A percentile compares a stretch with the other conserved stretches of the same genome.
Evolutionary conservation across 306 rosid species (phyloP).

Genomic region (Lithocarpus polystachyus): DNA sequence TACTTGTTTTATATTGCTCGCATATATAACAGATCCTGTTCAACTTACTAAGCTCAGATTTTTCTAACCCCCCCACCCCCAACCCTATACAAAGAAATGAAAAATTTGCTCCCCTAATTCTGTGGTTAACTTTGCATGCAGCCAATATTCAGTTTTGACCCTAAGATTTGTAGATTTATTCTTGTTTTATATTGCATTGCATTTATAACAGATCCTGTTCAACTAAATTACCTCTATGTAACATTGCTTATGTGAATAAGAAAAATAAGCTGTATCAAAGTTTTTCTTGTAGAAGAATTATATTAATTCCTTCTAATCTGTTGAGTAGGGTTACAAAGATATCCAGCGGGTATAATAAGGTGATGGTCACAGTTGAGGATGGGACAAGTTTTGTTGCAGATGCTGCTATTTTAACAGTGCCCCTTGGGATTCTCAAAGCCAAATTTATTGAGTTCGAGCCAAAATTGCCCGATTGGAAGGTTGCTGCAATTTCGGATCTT

Average conservation of each 20-base stretch:
- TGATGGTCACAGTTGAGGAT: constrained; percentile 57
- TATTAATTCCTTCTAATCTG: background rate
- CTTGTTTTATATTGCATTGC: background rate
- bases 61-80: background rate
- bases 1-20: background rate
- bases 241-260: too few relatives aligned
- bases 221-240: too few relatives aligned
- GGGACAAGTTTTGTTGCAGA: constrained; percentile 56
- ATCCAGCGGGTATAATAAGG: constrained; percentile 31
- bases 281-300: background rate
- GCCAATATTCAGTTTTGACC: background rate
- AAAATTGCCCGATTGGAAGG: constrained; percentile 66
- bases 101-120: background rate
- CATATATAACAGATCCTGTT: background rate
- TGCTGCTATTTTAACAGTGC: constrained; percentile 47
- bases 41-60: too few relatives aligned
- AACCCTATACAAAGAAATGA: too few relatives aligned
- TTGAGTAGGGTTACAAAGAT: constrained; percentile 33
- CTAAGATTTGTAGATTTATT: background rate
- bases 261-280: too few relatives aligned
- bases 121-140: background rate
- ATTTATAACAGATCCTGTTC: background rate
- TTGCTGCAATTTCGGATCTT: constrained; percentile 65
- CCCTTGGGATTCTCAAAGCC: constrained; percentile 70
- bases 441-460: constrained; percentile 65